These are phyloP conservation scores for Holtermanniella nyarrowii DNA, from an alignment of 768 basidiomycete species.

Conservation along the genomic window DNA sequence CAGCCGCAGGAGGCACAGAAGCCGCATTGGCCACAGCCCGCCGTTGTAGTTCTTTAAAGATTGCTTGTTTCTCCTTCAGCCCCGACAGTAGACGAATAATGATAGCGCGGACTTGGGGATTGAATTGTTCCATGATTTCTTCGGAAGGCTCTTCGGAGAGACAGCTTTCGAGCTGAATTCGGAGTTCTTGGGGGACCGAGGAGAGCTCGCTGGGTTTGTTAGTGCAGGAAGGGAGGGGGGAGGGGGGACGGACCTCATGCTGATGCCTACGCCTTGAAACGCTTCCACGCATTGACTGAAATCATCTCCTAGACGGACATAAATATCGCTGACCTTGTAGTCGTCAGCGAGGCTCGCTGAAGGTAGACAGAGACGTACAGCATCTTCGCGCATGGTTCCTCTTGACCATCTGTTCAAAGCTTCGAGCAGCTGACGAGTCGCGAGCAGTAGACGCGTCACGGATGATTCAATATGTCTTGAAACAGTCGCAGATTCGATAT, in stretches of 20 bases:
- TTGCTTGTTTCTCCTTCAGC: constrained; percentile 77
- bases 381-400: constrained; percentile 25
- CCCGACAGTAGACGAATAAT: constrained; percentile 89
- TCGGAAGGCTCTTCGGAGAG: constrained; percentile 79
- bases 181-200: constrained; percentile 76
- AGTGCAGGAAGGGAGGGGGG: constrained; percentile 5
- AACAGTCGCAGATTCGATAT: not conserved
- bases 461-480: constrained; percentile 56
- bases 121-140: constrained; percentile 75
- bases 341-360: not conserved
- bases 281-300: constrained; percentile 89
- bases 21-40: not conserved
- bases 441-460: constrained; percentile 82
- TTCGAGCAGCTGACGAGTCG: constrained; percentile 90
- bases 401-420: constrained; percentile 35
- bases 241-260: constrained; percentile 65
- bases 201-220: constrained; percentile 60
- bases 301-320: constrained; percentile 91
- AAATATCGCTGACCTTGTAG: constrained; percentile 78
- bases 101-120: constrained; percentile 81
- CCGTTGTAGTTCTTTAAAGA: not conserved
- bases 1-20: constrained; percentile 12
- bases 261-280: constrained; percentile 71
- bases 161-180: constrained; percentile 77
- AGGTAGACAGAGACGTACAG: constrained; percentile 14